Evolutionary conservation across 2,329 filamentous ascomycete species (phyloP).

Genomic region (Pseudopyricularia cyperi): DNA sequence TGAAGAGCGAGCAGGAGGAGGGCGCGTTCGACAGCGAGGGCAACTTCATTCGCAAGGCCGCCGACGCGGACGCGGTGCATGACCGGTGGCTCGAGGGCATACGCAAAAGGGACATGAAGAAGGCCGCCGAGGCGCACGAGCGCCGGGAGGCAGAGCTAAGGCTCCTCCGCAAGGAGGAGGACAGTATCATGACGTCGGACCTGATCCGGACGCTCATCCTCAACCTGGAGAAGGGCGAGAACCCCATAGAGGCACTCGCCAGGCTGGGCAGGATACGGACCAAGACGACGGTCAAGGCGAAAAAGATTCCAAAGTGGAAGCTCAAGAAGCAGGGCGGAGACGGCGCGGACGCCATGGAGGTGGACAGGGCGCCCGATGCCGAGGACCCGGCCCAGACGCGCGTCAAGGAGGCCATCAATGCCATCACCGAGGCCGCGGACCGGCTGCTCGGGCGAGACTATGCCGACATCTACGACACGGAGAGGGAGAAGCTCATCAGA

Average conservation of each 20-base stretch:
- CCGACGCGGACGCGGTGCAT: constrained; percentile 78
- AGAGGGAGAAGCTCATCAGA: constrained; percentile 70
- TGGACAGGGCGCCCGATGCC: constrained; percentile 54
- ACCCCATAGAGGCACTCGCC: constrained; percentile 74
- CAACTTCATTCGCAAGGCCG: constrained; percentile 83
- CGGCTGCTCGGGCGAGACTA: constrained; percentile 72
- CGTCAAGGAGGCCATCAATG: constrained; percentile 62
- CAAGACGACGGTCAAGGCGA: constrained; percentile 36
- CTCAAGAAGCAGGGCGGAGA: constrained; percentile 46
- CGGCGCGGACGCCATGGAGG: constrained; percentile 55
- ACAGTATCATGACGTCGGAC: constrained; percentile 79
- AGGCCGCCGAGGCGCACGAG: constrained; percentile 75
- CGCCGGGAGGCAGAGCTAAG: constrained; percentile 68
- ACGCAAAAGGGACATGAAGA: constrained; percentile 86
- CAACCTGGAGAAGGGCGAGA: constrained; percentile 68
- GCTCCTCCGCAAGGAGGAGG: constrained; percentile 58
- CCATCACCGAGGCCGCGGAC: constrained; percentile 82
- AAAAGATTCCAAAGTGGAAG: constrained; percentile 53
- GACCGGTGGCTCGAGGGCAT: constrained; percentile 88
- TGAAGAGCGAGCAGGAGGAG: constrained; percentile 80
- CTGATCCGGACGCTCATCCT: constrained; percentile 61
- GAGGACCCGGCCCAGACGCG: constrained; percentile 57
- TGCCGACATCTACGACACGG: constrained; percentile 81
- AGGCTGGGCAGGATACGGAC: constrained; percentile 58
- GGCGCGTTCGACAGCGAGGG: constrained; percentile 83